Percentiles rank a stretch among this genome's conserved stretches.
Conservation (phyloP, 345 rosid genomes). For the Arabis hirsuta region DNA sequence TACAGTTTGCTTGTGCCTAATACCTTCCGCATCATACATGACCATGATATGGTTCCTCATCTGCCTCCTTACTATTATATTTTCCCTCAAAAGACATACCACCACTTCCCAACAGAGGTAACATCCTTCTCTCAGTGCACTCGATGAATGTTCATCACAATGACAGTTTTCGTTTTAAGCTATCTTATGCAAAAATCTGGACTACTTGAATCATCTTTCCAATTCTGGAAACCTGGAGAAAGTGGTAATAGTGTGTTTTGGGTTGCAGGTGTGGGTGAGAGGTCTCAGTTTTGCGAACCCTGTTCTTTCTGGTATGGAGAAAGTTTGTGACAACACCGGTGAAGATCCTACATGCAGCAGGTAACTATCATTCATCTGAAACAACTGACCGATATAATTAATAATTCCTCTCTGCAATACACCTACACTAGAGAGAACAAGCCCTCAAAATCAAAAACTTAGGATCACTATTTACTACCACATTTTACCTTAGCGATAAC, state of each 20-base stretch:
- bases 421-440: background rate
- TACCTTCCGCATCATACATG: constrained; percentile 79
- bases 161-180: background rate
- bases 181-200: background rate
- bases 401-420: background rate
- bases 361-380: constrained; percentile 39
- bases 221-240: background rate
- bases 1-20: constrained; percentile 72
- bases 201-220: background rate
- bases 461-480: constrained; percentile 7
- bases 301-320: constrained; percentile 56
- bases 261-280: constrained; percentile 41
- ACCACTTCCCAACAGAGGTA: constrained; percentile 86
- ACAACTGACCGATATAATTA: constrained; percentile 3
- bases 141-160: constrained; percentile 5
- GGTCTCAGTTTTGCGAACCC: constrained; percentile 16
- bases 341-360: constrained; percentile 87
- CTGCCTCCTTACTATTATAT: constrained; percentile 76
- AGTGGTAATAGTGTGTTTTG: constrained; percentile 15
- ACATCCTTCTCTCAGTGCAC: background rate
- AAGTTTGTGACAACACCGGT: constrained; percentile 76
- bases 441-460: background rate
- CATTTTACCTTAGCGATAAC: background rate
- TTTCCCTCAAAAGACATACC: constrained; percentile 90
- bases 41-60: constrained; percentile 90